These are phyloP conservation scores for Henckelia pumila DNA, from an alignment of 257 asterid species.

Conservation along the genomic window DNA sequence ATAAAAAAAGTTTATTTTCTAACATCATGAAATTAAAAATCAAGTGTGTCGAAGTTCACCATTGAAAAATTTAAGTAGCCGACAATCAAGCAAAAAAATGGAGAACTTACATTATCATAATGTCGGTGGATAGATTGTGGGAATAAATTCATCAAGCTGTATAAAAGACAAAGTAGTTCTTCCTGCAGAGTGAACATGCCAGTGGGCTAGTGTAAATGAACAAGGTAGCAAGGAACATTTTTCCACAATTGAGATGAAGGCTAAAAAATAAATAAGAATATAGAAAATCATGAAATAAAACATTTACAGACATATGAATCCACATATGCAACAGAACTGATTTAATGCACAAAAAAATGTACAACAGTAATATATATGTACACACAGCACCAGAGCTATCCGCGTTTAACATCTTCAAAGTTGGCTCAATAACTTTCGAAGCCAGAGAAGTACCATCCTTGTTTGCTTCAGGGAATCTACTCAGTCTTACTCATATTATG, in stretches of 20 bases:
- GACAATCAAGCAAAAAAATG: slow-evolving; percentile 10
- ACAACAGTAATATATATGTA: neutral
- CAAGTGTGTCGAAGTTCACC: neutral
- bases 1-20: slow-evolving; percentile 10
- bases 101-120: slow-evolving; percentile 68
- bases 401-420: slow-evolving; percentile 57
- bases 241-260: neutral
- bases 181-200: slow-evolving; percentile 58
- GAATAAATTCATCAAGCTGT: slow-evolving; percentile 54
- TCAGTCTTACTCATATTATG: slow-evolving; percentile 50
- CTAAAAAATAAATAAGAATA: slow-evolving; percentile 13
- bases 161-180: slow-evolving; percentile 54
- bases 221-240: slow-evolving; percentile 4
- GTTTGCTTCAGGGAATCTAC: slow-evolving; percentile 64
- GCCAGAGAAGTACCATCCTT: slow-evolving; percentile 74
- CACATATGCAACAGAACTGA: neutral
- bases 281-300: neutral
- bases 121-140: slow-evolving; percentile 67
- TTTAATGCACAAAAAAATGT: too few relatives aligned
- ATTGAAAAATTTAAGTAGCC: neutral
- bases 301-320: neutral
- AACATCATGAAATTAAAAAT: slow-evolving; percentile 7
- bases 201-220: slow-evolving; percentile 20
- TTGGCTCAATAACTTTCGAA: slow-evolving; percentile 59
- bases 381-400: slow-evolving; percentile 50